A percentile compares a stretch with the other conserved stretches of the same genome.
Conservation (phyloP, 2,329 filamentous ascomycete species). For the Penicillium sp. region DNA sequence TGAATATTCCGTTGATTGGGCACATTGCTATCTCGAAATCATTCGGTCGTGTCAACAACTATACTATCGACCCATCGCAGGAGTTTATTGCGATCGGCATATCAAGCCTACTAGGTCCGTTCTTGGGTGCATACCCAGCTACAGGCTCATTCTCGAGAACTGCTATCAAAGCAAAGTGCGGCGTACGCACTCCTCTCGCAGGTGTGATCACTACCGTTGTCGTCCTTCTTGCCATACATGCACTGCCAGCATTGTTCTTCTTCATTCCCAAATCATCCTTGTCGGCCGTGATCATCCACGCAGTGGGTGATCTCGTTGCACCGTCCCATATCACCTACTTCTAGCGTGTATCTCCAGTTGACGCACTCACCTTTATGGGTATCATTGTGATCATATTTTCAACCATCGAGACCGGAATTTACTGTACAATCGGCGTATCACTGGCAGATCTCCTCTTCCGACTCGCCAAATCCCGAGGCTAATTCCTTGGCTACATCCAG, state of each 20-base stretch:
- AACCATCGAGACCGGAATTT: conserved; percentile 87
- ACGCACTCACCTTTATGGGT: conserved; percentile 81
- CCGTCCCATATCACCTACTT: conserved; percentile 86
- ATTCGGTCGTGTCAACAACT: conserved; percentile 89
- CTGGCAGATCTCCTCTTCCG: conserved; percentile 74
- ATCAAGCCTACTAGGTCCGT: conserved; percentile 80
- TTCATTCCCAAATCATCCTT: conserved; percentile 81
- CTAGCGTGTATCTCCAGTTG: conserved; percentile 83
- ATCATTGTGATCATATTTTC: conserved; percentile 83
- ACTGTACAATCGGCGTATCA: conserved; percentile 74
- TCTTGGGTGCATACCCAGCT: conserved; percentile 82
- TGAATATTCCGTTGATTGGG: conserved; percentile 87
- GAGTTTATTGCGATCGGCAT: conserved; percentile 93
- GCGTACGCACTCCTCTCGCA: conserved; percentile 81
- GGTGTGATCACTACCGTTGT: conserved; percentile 80
- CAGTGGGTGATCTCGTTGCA: conserved; percentile 84
- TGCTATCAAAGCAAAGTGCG: conserved; percentile 91
- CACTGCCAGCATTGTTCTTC: conserved; percentile 79
- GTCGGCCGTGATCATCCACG: conserved; percentile 86
- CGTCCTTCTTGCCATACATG: conserved; percentile 82
- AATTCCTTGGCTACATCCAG: conserved; percentile 73
- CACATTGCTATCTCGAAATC: conserved; percentile 95
- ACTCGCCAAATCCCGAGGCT: conserved; percentile 72
- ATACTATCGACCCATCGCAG: conserved; percentile 87
- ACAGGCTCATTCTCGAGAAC: conserved; percentile 93